A percentile compares a stretch with the other conserved stretches of the same genome.
phyloP scores from a whole-genome alignment of 169 alveolate genomes.

The Besnoitia besnoiti region DNA sequence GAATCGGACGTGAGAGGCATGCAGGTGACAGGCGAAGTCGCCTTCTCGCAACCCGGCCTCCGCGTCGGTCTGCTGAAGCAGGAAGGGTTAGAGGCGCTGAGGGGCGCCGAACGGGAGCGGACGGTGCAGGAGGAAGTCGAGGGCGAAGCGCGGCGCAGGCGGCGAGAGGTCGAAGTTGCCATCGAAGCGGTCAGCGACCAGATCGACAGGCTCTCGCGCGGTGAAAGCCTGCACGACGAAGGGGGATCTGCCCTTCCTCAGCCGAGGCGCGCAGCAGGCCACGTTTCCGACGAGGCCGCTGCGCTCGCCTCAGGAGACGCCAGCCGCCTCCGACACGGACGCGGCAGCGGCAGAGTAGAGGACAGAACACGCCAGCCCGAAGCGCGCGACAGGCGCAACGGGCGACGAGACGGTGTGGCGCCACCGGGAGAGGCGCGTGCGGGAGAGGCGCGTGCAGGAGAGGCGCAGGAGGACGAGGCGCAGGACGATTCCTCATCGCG shows the following conservation, averaged over 20 bases:
- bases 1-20: background rate
- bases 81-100: slow-evolving; percentile 45
- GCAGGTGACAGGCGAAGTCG: slow-evolving; percentile 9
- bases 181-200: background rate
- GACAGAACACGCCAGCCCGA: too few species aligned
- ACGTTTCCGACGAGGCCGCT: background rate
- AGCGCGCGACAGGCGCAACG: too few species aligned
- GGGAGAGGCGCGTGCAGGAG: too few species aligned
- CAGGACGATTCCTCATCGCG: background rate
- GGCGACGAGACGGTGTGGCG: background rate
- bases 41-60: background rate
- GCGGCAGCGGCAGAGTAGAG: too few species aligned
- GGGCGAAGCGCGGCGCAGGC: background rate
- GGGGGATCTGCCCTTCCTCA: too few species aligned
- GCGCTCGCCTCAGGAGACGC: background rate
- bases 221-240: background rate
- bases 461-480: too few species aligned
- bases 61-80: slow-evolving; percentile 62
- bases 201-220: background rate
- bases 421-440: background rate
- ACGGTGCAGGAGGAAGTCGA: slow-evolving; percentile 35
- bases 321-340: background rate
- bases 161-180: background rate
- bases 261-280: background rate
- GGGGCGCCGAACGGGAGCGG: slow-evolving; percentile 29